These are phyloP conservation scores for Cryphonectria carpinicola DNA, from an alignment of 2,329 filamentous ascomycete species.

Conservation along the genomic window DNA sequence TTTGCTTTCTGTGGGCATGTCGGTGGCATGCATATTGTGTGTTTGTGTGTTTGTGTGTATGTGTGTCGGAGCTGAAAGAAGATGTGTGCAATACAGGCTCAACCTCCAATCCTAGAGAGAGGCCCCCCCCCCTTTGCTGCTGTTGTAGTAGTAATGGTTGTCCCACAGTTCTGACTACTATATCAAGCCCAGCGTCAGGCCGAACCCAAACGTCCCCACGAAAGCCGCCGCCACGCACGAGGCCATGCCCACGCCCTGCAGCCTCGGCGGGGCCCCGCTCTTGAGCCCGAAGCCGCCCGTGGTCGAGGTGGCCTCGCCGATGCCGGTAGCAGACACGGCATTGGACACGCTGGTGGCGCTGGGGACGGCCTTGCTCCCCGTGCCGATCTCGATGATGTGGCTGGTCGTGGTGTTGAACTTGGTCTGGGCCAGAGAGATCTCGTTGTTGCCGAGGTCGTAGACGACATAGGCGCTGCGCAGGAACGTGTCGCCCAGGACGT, in stretches of 20 bases:
- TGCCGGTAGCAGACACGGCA: slow-evolving; percentile 53
- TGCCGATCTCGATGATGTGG: slow-evolving; percentile 59
- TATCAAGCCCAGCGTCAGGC: slow-evolving; percentile 4
- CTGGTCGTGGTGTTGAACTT: slow-evolving; percentile 59
- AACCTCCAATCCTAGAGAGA: neutral
- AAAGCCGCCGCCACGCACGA: slow-evolving; percentile 13
- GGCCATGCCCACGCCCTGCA: neutral
- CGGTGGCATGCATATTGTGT: neutral
- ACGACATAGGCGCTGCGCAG: slow-evolving; percentile 76
- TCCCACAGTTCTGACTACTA: neutral
- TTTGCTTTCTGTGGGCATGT: neutral
- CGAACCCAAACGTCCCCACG: slow-evolving; percentile 6
- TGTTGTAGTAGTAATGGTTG: neutral
- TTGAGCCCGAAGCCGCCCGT: slow-evolving; percentile 28
- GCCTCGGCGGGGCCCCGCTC: slow-evolving; percentile 14
- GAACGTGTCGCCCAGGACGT: slow-evolving; percentile 75
- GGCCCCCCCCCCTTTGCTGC: neutral
- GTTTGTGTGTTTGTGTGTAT: neutral
- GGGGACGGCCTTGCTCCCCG: slow-evolving; percentile 54
- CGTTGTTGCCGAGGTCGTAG: slow-evolving; percentile 73
- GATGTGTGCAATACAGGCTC: neutral
- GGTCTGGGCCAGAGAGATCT: slow-evolving; percentile 72
- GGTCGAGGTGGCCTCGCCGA: slow-evolving; percentile 34
- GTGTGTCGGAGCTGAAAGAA: neutral
- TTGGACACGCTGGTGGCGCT: slow-evolving; percentile 55